These are phyloP conservation scores for Rutstroemia sp. DNA, from an alignment of 2,329 filamentous ascomycete species.

Conservation along the genomic window DNA sequence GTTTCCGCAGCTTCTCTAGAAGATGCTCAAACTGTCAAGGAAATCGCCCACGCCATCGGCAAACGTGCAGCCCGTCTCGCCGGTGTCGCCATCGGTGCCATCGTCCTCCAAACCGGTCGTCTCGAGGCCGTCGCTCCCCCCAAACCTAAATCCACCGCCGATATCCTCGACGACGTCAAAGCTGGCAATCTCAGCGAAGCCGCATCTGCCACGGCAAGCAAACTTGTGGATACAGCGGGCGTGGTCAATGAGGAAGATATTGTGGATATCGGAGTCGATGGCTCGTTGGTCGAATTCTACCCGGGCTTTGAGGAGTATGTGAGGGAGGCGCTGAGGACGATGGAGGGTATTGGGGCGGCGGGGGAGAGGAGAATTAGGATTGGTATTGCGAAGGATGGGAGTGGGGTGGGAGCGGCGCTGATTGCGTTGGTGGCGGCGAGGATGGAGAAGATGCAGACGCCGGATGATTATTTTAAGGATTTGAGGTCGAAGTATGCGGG, in stretches of 20 bases:
- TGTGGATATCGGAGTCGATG: conserved; percentile 87
- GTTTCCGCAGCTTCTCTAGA: conserved; percentile 71
- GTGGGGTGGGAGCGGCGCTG: conserved; percentile 87
- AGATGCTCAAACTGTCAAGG: conserved; percentile 83
- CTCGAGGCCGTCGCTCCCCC: conserved; percentile 38
- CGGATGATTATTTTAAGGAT: conserved; percentile 16
- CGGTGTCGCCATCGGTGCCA: conserved; percentile 78
- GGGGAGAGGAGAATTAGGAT: conserved; percentile 86
- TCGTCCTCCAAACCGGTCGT: conserved; percentile 73
- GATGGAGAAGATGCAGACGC: conserved; percentile 28
- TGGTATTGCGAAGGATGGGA: conserved; percentile 94
- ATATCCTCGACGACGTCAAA: conserved; percentile 24
- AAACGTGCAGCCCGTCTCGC: conserved; percentile 82
- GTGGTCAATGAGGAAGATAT: conserved; percentile 49
- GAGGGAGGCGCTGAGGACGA: conserved; percentile 68
- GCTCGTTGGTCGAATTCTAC: conserved; percentile 91
- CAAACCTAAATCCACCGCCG: conserved; percentile 18
- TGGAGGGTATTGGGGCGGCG: conserved; percentile 67
- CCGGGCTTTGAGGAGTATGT: conserved; percentile 87
- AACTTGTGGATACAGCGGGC: conserved; percentile 21
- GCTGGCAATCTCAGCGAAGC: conserved; percentile 20
- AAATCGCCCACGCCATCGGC: conserved; percentile 74
- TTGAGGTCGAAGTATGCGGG: neutral
- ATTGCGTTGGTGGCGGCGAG: conserved; percentile 83
- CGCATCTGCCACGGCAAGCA: conserved; percentile 20